These are phyloP conservation scores for Lactifluus hygrophoroides DNA, from an alignment of 768 basidiomycete species.

Conservation along the genomic window DNA sequence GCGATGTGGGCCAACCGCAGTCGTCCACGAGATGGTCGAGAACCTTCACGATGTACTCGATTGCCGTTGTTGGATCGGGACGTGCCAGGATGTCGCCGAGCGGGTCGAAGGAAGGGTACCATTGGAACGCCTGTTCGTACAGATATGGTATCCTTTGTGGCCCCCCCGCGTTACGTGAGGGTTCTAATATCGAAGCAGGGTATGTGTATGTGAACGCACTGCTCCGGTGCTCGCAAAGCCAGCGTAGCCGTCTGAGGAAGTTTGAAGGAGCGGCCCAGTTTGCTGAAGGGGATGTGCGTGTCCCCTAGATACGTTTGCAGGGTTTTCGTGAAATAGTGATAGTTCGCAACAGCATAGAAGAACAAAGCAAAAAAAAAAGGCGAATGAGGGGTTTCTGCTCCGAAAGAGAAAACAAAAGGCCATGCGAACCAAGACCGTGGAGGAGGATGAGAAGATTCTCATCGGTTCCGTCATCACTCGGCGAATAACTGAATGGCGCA, in stretches of 20 bases:
- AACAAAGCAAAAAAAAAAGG: not conserved
- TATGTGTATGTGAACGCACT: conserved; percentile 41
- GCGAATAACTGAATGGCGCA: conserved; percentile 53
- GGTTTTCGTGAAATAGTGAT: too few species aligned
- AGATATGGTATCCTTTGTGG: conserved; percentile 63
- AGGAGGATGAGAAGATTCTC: conserved; percentile 79
- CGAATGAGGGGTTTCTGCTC: not conserved
- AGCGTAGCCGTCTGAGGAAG: conserved; percentile 88
- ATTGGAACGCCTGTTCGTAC: conserved; percentile 73
- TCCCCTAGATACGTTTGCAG: conserved; percentile 47
- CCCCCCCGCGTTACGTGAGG: not conserved
- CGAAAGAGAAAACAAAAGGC: not conserved
- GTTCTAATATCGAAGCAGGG: not conserved
- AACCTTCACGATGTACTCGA: conserved; percentile 46
- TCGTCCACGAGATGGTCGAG: conserved; percentile 48
- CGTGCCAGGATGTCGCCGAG: conserved; percentile 62
- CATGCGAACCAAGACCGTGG: conserved; percentile 69
- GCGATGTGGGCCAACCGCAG: conserved; percentile 55
- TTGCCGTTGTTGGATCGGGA: conserved; percentile 66
- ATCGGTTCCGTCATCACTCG: conserved; percentile 78
- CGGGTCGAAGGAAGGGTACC: conserved; percentile 76
- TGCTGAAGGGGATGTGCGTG: conserved; percentile 66
- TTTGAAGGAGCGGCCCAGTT: conserved; percentile 61
- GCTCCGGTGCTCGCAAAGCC: conserved; percentile 70
- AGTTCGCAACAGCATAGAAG: not conserved